These are phyloP conservation scores for Pleurotus platypus DNA, from an alignment of 768 basidiomycete species.

Conservation along the genomic window DNA sequence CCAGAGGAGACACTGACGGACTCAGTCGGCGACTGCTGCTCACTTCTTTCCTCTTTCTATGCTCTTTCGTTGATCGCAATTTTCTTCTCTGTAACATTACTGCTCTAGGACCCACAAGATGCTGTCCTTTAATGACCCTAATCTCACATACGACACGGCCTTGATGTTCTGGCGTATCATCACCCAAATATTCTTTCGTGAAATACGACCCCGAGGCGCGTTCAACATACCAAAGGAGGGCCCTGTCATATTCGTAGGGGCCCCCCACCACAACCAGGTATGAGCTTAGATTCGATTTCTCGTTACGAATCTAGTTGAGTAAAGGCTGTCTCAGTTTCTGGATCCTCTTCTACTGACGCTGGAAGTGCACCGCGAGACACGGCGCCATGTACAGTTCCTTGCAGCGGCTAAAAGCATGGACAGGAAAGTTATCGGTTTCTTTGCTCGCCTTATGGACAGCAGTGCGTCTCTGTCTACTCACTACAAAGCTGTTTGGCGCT, in stretches of 20 bases:
- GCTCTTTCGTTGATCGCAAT: background rate
- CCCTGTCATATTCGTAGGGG: constrained; percentile 89
- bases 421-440: constrained; percentile 73
- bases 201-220: constrained; percentile 89
- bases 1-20: background rate
- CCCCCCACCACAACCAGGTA: constrained; percentile 91
- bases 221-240: constrained; percentile 92
- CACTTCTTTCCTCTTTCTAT: background rate
- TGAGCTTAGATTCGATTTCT: constrained; percentile 11
- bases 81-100: constrained; percentile 2
- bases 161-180: constrained; percentile 84
- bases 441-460: constrained; percentile 79
- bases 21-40: background rate
- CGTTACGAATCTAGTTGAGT: constrained; percentile 6
- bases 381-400: constrained; percentile 79
- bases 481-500: constrained; percentile 9
- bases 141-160: constrained; percentile 58
- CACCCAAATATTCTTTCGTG: constrained; percentile 94
- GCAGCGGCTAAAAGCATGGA: constrained; percentile 89
- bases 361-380: constrained; percentile 82
- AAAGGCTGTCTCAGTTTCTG: constrained; percentile 62
- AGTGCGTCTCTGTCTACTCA: constrained; percentile 47
- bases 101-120: constrained; percentile 1
- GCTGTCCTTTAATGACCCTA: constrained; percentile 9
- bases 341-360: constrained; percentile 84